These are phyloP conservation scores for Saccharomyces hybrid DNA, from an alignment of 1,139 yeast genomes.

Conservation along the genomic window DNA sequence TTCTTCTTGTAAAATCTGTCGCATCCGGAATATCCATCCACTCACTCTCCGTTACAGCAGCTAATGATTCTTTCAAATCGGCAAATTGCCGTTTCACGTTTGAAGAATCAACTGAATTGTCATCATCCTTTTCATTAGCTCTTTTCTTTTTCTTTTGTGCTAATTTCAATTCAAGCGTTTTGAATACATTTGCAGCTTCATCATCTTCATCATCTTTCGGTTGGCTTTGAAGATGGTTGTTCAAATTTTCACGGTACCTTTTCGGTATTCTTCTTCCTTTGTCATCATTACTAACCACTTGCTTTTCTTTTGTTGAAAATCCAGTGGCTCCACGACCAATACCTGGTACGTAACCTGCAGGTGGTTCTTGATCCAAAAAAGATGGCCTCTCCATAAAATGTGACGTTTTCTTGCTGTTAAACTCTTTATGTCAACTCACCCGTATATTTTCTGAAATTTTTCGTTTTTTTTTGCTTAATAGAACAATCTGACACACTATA, in stretches of 20 bases:
- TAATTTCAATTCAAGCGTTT: slow-evolving; percentile 53
- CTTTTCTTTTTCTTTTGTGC: slow-evolving; percentile 31
- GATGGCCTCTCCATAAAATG: slow-evolving; percentile 19
- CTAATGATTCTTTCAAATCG: slow-evolving; percentile 56
- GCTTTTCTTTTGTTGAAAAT: slow-evolving; percentile 74
- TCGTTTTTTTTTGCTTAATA: neutral
- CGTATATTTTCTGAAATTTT: neutral
- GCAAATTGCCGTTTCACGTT: slow-evolving; percentile 40
- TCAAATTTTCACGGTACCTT: slow-evolving; percentile 15
- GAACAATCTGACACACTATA: neutral
- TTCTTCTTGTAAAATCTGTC: slow-evolving; percentile 74
- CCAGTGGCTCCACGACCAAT: slow-evolving; percentile 95
- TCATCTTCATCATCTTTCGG: slow-evolving; percentile 36
- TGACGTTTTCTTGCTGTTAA: neutral
- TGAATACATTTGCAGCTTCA: slow-evolving; percentile 71
- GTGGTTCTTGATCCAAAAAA: slow-evolving; percentile 84
- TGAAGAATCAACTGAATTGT: slow-evolving; percentile 5
- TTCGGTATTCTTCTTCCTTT: slow-evolving; percentile 11
- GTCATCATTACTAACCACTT: slow-evolving; percentile 20
- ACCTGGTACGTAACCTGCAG: slow-evolving; percentile 87
- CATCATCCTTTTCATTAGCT: slow-evolving; percentile 20
- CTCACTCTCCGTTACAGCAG: slow-evolving; percentile 54
- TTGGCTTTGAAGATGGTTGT: slow-evolving; percentile 28
- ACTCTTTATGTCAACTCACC: neutral
- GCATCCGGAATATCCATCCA: slow-evolving; percentile 87